Percentiles rank a stretch among this genome's conserved stretches.
Conservation (phyloP, 2,329 filamentous ascomycete species). For the Beauveria asiatica region DNA sequence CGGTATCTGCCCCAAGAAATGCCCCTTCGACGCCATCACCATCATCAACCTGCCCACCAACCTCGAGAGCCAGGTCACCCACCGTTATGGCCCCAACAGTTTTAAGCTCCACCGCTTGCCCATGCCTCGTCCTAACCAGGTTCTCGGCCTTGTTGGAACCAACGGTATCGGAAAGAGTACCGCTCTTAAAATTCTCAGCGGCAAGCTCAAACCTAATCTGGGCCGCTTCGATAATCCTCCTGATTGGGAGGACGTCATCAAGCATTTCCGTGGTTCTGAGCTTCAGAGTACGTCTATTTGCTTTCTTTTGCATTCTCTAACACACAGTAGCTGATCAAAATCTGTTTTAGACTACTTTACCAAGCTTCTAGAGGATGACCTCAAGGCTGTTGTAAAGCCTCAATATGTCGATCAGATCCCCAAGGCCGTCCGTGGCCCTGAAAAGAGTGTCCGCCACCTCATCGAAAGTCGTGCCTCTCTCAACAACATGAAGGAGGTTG, state of each 20-base stretch:
- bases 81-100: conserved; percentile 98
- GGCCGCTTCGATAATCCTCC: conserved; percentile 92
- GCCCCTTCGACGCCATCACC: conserved; percentile 95
- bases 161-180: conserved; percentile 99
- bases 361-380: conserved; percentile 90
- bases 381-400: conserved; percentile 97
- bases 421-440: conserved; percentile 73
- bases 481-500: conserved; percentile 72
- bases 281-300: conserved; percentile 66
- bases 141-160: conserved; percentile 91
- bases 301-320: background rate
- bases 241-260: conserved; percentile 98
- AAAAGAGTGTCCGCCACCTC: conserved; percentile 71
- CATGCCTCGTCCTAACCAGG: conserved; percentile 90
- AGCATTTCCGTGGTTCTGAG: conserved; percentile 95
- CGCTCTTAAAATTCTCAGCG: conserved; percentile 96
- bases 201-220: conserved; percentile 96
- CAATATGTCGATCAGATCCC: conserved; percentile 99
- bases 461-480: conserved; percentile 70
- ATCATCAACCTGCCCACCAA: conserved; percentile 99
- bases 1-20: conserved; percentile 99
- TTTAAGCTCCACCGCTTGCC: conserved; percentile 98
- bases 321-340: background rate
- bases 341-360: conserved; percentile 75
- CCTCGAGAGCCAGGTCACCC: conserved; percentile 94